These are phyloP conservation scores for Cyclotella distinguenda DNA, from an alignment of 108 stramenopile genomes.

Conservation along the genomic window DNA sequence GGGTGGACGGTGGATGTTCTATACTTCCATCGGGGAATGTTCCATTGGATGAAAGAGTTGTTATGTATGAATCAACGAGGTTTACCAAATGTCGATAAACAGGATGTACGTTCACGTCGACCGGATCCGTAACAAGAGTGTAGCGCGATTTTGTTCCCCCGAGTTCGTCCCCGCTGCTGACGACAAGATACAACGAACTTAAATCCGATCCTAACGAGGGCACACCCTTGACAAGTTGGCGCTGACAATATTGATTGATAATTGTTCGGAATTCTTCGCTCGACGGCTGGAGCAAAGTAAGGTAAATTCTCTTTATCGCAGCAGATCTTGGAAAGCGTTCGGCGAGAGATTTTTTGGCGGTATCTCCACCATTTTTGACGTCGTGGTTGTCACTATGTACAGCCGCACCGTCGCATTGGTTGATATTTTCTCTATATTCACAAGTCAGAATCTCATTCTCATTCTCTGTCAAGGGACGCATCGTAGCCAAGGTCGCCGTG, in stretches of 20 bases:
- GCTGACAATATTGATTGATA: constrained; percentile 70
- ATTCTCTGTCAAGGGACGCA: constrained; percentile 54
- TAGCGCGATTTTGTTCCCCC: constrained; percentile 39
- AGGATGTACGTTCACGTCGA: constrained; percentile 66
- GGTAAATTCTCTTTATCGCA: constrained; percentile 71
- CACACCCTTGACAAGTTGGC: constrained; percentile 77
- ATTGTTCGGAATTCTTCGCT: constrained; percentile 60
- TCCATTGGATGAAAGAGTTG: constrained; percentile 42
- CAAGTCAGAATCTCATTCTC: constrained; percentile 55
- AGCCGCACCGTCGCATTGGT: neutral
- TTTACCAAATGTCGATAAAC: constrained; percentile 56
- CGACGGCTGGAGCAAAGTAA: constrained; percentile 54
- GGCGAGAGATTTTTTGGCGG: constrained; percentile 32
- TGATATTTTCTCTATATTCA: constrained; percentile 50
- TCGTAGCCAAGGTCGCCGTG: constrained; percentile 64
- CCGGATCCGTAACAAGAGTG: constrained; percentile 62
- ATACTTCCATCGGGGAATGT: constrained; percentile 54
- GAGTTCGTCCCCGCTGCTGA: constrained; percentile 11
- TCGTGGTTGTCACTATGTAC: constrained; percentile 1
- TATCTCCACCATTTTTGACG: neutral
- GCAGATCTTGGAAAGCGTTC: constrained; percentile 49
- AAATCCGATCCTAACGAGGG: constrained; percentile 89
- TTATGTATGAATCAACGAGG: constrained; percentile 69
- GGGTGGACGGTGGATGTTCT: constrained; percentile 67
- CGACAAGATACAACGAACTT: constrained; percentile 60